Evolutionary conservation across 106 monocot genomes (phyloP).

Genomic region (Platanthera guangdongensis): DNA sequence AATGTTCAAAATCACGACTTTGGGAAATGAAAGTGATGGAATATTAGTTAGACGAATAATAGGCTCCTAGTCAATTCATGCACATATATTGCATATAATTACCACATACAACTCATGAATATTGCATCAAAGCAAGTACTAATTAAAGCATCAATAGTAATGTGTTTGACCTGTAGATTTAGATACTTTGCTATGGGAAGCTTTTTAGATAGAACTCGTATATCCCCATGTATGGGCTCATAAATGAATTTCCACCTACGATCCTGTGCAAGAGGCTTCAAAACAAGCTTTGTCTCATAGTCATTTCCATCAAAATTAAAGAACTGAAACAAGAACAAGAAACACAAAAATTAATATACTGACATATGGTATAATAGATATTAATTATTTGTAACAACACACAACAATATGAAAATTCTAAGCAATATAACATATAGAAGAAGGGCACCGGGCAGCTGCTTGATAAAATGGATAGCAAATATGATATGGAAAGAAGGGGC

Average conservation of each 20-base stretch:
- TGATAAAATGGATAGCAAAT: background rate
- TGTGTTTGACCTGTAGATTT: constrained; percentile 71
- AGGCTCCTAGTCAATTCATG: background rate
- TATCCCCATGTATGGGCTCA: constrained; percentile 67
- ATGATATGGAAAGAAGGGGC: background rate
- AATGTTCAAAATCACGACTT: background rate
- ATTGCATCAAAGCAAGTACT: background rate
- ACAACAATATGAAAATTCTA: background rate
- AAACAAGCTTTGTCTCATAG: constrained; percentile 64
- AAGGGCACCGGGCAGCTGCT: background rate
- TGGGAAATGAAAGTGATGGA: background rate
- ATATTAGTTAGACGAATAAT: background rate
- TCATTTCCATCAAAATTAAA: constrained; percentile 76
- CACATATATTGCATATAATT: background rate
- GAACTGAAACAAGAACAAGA: constrained; percentile 44
- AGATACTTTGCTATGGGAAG: constrained; percentile 75
- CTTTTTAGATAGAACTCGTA: constrained; percentile 82
- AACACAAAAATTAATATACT: background rate
- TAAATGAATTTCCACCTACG: constrained; percentile 80
- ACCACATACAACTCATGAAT: background rate
- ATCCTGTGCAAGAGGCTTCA: constrained; percentile 68
- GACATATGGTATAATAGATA: background rate
- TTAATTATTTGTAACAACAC: background rate
- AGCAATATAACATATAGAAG: background rate
- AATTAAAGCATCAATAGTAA: background rate